Evolutionary conservation across 2,329 filamentous ascomycete species (phyloP), one percentile per base, ranked within the genome.

Genomic region (Colletotrichum horii): DNA sequence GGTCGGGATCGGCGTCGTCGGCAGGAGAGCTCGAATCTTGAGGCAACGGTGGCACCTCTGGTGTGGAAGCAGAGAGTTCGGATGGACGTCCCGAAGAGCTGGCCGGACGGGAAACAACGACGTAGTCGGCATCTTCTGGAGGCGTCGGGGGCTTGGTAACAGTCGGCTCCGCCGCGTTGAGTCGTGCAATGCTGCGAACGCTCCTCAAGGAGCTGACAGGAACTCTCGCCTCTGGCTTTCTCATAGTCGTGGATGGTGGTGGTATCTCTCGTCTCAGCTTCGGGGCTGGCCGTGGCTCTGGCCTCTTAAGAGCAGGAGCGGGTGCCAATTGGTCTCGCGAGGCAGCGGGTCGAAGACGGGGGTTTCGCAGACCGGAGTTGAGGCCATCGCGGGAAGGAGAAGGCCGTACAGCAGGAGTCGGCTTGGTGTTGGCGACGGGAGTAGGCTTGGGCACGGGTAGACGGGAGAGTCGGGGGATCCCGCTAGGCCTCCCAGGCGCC

Each of bases 291-390:
- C 58, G 60, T 26, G 36, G 30, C 28, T 48, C 74, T 8, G 74
- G 60, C 28, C 64, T 69, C 66, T 76, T 61, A 4, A 77, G 68
- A 32, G 75, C 28, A 19, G 68, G 78, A 43, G 43, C 56, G n/a
- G 68, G 69, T 64, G 12, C 71, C 16, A 82, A 66, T 11, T 81
- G 78, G 61, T 80, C 78, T 38, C 78, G 77, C 3, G 78, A 78
- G 14, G 82, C 43, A 87, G 80, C 75, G 83, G 85, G 74, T 84
- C 5, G 88, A 87, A 61, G 84, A 69, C n/a, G 85, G 80, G 30
- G 84, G 75, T 34, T 71, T n/a, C 76, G 30, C 34, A 76, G 43
- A 5, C 74, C 61, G 16, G 78, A 69, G 24, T 65, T 73, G 43
- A 83, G 72, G 52, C 78, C 81, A 34, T 84, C 82, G 43, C 80